These are phyloP conservation scores for Pseudocercospora macadamiae DNA, from an alignment of 2,329 filamentous ascomycete species.

Conservation along the genomic window DNA sequence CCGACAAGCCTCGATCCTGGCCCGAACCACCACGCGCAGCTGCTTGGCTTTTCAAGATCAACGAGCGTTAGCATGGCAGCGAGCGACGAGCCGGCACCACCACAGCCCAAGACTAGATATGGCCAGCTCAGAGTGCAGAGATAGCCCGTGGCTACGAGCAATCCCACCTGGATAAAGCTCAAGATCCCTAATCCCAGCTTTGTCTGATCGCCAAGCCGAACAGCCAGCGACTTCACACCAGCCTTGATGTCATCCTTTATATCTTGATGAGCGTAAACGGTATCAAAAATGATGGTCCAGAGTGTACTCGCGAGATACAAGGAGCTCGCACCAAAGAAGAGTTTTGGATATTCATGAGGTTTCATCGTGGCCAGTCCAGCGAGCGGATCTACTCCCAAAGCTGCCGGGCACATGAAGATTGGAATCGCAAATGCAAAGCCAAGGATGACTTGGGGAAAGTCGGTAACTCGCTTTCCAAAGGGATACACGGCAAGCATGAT, in stretches of 20 bases:
- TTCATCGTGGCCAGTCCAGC: background rate
- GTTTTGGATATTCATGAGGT: background rate
- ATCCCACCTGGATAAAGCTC: conserved; percentile 15
- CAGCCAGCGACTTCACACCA: conserved; percentile 20
- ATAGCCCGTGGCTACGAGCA: conserved; percentile 10
- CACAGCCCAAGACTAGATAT: conserved; percentile 13
- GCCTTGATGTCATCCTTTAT: conserved; percentile 23
- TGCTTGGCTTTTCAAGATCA: conserved; percentile 9
- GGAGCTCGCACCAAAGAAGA: conserved; percentile 4
- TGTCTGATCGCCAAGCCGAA: conserved; percentile 15
- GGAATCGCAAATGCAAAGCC: conserved; percentile 21
- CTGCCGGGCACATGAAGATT: conserved; percentile 18
- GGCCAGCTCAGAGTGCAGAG: conserved; percentile 12
- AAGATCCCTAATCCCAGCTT: conserved; percentile 14
- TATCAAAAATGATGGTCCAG: conserved; percentile 23
- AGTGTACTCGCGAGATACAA: conserved; percentile 15
- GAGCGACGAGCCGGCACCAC: conserved; percentile 15
- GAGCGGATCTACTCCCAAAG: conserved; percentile 12
- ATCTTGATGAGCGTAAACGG: conserved; percentile 21
- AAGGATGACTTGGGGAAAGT: conserved; percentile 20
- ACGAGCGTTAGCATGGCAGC: conserved; percentile 13
- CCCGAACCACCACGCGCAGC: conserved; percentile 24
- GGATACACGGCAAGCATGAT: conserved; percentile 16
- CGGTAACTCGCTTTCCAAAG: conserved; percentile 19
- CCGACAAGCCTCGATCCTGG: conserved; percentile 19